Conservation (phyloP, 257 asterid genomes). For the Nicotiana knightiana region DNA sequence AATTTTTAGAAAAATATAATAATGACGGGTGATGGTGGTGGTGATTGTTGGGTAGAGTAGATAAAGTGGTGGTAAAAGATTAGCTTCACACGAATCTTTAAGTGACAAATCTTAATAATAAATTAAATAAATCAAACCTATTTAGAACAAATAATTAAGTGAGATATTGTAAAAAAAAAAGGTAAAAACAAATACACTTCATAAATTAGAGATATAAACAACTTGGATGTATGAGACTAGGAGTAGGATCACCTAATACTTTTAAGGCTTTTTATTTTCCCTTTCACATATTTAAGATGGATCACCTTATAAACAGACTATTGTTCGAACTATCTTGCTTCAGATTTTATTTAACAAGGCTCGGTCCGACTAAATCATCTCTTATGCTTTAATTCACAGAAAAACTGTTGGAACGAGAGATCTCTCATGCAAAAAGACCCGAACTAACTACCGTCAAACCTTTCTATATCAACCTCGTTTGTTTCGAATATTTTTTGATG, state of each 20-base stretch:
- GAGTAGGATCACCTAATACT: neutral
- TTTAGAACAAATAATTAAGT: neutral
- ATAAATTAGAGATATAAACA: neutral
- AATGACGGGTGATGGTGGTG: neutral
- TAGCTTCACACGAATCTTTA: too few species aligned
- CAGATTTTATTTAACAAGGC: neutral
- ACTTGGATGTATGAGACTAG: neutral
- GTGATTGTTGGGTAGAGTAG: too few species aligned
- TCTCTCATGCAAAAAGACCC: too few species aligned
- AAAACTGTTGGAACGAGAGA: too few species aligned
- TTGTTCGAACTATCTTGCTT: neutral
- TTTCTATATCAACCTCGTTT: too few species aligned
- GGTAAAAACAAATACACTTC: neutral
- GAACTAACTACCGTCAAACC: too few species aligned
- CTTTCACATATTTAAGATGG: neutral
- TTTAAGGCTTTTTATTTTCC: neutral
- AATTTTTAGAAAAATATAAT: too few species aligned
- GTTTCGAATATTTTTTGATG: too few species aligned
- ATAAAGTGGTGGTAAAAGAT: neutral
- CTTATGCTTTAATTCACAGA: neutral
- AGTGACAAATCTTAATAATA: neutral
- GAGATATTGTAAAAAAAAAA: neutral
- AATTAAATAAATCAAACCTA: neutral
- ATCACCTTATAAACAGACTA: neutral
- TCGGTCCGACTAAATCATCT: too few species aligned